Percentiles rank a stretch among this genome's conserved stretches.
Evolutionary conservation across 805 yeast genomes (phyloP).

Genomic region (Tetrapisispora namnaoensis): DNA sequence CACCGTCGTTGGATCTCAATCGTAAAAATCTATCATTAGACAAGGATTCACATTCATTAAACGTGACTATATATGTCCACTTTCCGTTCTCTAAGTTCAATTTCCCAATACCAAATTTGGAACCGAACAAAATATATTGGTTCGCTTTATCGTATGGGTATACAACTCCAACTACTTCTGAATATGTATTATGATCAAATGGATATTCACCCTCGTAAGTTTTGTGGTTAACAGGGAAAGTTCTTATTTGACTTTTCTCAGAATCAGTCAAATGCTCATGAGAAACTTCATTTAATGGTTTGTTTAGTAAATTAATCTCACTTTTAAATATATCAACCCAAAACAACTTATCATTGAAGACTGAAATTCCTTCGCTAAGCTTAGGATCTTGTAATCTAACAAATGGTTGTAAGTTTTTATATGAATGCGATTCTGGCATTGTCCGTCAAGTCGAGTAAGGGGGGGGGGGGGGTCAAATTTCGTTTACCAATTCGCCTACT

Average conservation of each 20-base stretch:
- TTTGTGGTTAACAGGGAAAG: conserved; percentile 8
- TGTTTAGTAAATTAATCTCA: conserved; percentile 28
- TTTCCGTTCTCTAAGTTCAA: conserved; percentile 35
- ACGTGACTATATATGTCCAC: conserved; percentile 33
- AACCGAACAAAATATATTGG: conserved; percentile 44
- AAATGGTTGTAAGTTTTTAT: conserved; percentile 10
- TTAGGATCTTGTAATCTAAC: conserved; percentile 24
- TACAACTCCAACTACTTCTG: conserved; percentile 57
- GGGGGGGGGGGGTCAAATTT: background rate
- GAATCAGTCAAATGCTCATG: background rate
- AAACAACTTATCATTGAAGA: conserved; percentile 40
- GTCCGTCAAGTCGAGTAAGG: background rate
- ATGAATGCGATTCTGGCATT: conserved; percentile 2
- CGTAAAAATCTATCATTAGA: conserved; percentile 21
- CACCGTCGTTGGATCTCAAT: conserved; percentile 74
- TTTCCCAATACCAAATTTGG: conserved; percentile 52
- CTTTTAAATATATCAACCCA: conserved; percentile 36
- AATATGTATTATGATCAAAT: conserved; percentile 2
- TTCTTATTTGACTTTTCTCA: conserved; percentile 22
- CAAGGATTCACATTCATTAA: conserved; percentile 25
- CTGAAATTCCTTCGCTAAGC: conserved; percentile 59
- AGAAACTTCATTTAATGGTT: conserved; percentile 6
- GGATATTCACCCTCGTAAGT: conserved; percentile 12
- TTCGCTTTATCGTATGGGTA: conserved; percentile 46
- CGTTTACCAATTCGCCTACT: background rate